Evolutionary conservation across 257 asterid genomes (phyloP).

Genomic region (Penstemon eatonii): DNA sequence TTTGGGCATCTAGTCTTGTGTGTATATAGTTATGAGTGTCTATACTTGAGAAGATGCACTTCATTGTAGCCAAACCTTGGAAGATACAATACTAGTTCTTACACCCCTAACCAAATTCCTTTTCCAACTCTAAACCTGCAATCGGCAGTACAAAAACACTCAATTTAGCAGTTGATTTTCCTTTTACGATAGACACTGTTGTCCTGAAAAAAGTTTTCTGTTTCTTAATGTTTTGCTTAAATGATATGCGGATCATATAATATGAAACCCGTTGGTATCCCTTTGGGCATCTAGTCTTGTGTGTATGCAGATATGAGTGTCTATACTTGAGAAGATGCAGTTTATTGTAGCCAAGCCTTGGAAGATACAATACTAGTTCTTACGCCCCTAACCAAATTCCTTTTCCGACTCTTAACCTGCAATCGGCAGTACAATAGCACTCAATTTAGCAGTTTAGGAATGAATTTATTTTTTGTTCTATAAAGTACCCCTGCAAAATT

Average conservation of each 20-base stretch:
- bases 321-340: background rate
- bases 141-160: background rate
- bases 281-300: background rate
- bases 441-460: background rate
- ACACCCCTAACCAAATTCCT: background rate
- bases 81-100: background rate
- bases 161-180: too few relatives aligned
- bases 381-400: background rate
- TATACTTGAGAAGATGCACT: background rate
- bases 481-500: constrained; percentile 2
- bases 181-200: too few relatives aligned
- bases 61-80: background rate
- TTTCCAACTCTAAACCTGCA: background rate
- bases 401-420: background rate
- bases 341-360: background rate
- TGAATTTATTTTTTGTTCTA: background rate
- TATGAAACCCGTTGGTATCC: background rate
- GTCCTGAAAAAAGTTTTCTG: background rate
- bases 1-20: background rate
- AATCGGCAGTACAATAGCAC: background rate
- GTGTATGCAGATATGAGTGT: background rate
- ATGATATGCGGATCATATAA: background rate
- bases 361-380: background rate
- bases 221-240: background rate
- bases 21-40: background rate